Percentiles rank a stretch among this genome's conserved stretches.
Evolutionary conservation across 345 rosid genomes (phyloP).

Genomic region (Arabis alpina): DNA sequence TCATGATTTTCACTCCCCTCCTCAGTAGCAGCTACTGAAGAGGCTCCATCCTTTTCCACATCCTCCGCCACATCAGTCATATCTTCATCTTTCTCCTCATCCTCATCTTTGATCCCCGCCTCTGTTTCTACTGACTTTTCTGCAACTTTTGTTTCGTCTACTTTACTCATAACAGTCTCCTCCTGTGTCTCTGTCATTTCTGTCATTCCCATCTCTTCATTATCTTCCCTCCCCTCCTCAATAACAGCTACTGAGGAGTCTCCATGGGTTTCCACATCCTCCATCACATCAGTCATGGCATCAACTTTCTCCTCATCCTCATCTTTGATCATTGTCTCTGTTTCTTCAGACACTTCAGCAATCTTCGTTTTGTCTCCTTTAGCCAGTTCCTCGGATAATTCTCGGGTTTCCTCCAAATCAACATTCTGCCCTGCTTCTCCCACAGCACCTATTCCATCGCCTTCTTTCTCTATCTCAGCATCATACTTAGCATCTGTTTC

Average conservation of each 20-base stretch:
- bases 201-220: constrained; percentile 34
- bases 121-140: constrained; percentile 40
- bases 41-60: constrained; percentile 38
- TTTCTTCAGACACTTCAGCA: constrained; percentile 37
- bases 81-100: constrained; percentile 38
- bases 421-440: constrained; percentile 24
- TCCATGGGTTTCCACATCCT: constrained; percentile 38
- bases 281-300: constrained; percentile 33
- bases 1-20: constrained; percentile 45
- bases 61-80: constrained; percentile 42
- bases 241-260: constrained; percentile 38
- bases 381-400: constrained; percentile 27
- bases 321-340: constrained; percentile 31
- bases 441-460: constrained; percentile 24
- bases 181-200: constrained; percentile 35
- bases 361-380: constrained; percentile 38
- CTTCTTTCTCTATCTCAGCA: constrained; percentile 36
- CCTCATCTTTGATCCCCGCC: constrained; percentile 31
- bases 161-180: constrained; percentile 40
- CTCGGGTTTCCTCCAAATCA: constrained; percentile 30
- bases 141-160: constrained; percentile 18
- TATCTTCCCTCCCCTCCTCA: constrained; percentile 40
- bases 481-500: constrained; percentile 3
- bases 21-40: constrained; percentile 39
- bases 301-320: constrained; percentile 36